Evolutionary conservation across 73 alveolate genomes (phyloP).

Genomic region (Breviolum minutum): DNA sequence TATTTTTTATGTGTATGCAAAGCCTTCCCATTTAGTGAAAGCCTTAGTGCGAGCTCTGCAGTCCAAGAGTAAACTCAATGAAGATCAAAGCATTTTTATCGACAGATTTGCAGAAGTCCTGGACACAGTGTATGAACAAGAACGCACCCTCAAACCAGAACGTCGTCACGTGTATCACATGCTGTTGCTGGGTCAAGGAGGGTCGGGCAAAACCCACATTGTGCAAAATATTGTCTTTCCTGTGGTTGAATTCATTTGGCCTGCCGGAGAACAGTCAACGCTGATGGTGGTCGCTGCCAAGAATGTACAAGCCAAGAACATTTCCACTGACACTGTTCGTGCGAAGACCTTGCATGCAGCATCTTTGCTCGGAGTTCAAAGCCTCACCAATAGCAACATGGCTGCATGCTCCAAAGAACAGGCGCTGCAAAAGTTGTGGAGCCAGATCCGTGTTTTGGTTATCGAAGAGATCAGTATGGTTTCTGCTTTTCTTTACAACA

Average conservation of each 20-base stretch:
- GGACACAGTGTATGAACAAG: conserved; percentile 17
- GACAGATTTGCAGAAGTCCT: conserved; percentile 30
- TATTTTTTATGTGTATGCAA: too few relatives aligned
- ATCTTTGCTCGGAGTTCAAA: neutral
- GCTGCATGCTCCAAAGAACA: conserved; percentile 37
- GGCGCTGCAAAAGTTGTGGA: neutral
- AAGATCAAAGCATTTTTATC: conserved; percentile 3
- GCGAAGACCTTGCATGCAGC: conserved; percentile 51
- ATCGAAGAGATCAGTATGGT: conserved; percentile 62
- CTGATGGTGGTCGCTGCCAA: conserved; percentile 36
- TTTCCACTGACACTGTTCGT: neutral
- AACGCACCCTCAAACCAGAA: conserved; percentile 10
- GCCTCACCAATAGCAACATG: neutral
- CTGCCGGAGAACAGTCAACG: neutral
- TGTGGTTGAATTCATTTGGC: conserved; percentile 14
- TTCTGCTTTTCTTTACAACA: conserved; percentile 15
- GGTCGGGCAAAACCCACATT: conserved; percentile 38
- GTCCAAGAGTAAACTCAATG: neutral
- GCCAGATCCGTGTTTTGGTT: neutral
- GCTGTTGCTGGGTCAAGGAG: conserved; percentile 39
- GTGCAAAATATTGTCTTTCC: conserved; percentile 51
- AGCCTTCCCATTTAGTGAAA: neutral
- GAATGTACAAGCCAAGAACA: conserved; percentile 26
- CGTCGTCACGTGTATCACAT: conserved; percentile 31
- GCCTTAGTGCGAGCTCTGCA: neutral